A percentile compares a stretch with the other conserved stretches of the same genome.
Evolutionary conservation across 1,139 yeast species (phyloP).

Genomic region (Hansenula lynferdii): DNA sequence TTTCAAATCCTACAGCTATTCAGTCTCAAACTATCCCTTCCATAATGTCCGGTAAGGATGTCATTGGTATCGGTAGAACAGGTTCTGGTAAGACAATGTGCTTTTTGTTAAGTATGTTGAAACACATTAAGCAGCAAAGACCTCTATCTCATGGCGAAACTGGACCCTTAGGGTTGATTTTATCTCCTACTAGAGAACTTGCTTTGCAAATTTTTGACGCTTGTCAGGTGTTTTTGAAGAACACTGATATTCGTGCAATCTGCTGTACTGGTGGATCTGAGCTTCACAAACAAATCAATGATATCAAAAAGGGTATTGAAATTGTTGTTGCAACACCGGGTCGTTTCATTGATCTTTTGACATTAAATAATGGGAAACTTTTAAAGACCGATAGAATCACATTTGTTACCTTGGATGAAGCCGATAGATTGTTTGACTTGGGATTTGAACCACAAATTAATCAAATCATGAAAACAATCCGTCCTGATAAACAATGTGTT

Average conservation of each 20-base stretch:
- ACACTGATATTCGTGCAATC: constrained; percentile 45
- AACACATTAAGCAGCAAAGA: constrained; percentile 75
- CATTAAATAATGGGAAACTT: constrained; percentile 80
- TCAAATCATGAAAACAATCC: constrained; percentile 68
- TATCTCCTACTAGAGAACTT: constrained; percentile 92
- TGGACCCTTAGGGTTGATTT: constrained; percentile 76
- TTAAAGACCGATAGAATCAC: constrained; percentile 67
- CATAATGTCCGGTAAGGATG: constrained; percentile 84
- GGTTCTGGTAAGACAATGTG: constrained; percentile 97
- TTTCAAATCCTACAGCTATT: constrained; percentile 72
- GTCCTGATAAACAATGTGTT: constrained; percentile 92
- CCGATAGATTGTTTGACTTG: constrained; percentile 95
- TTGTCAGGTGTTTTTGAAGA: constrained; percentile 50
- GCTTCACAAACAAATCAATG: constrained; percentile 77
- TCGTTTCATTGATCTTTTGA: constrained; percentile 79
- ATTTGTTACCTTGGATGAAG: constrained; percentile 88
- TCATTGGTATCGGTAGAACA: constrained; percentile 92
- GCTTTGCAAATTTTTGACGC: constrained; percentile 82
- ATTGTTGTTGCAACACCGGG: constrained; percentile 96
- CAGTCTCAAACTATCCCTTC: constrained; percentile 93
- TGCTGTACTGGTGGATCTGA: constrained; percentile 97
- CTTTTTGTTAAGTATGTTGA: constrained; percentile 74
- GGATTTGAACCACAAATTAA: constrained; percentile 97
- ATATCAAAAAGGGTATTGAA: constrained; percentile 72
- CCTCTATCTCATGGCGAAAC: constrained; percentile 44